Base-by-base conservation (phyloP, 129 eudicot genomes). In the Escallonia rubra region DNA sequence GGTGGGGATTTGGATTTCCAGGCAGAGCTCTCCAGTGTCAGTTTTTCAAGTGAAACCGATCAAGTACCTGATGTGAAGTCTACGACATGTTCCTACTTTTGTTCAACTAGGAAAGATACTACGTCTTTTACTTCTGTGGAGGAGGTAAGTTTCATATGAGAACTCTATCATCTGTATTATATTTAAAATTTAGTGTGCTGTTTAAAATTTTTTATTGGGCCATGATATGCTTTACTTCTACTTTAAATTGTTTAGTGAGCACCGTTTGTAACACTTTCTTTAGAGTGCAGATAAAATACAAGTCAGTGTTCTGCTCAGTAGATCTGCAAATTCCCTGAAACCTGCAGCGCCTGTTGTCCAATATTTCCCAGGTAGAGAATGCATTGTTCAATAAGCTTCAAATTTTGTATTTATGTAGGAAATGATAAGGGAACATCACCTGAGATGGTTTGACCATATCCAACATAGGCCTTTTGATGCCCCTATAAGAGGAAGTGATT, bases 221-320 rank as follows among this genome's bases (percentile, higher is more conserved):
- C 49, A 68, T 11, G 49, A 13, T 41, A 53, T 54, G 10, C 53
- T 56, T 7, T 8, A 48, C 55, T 76, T 64, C 44, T 41, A 43
- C 8, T 48, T 14, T 60, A 48, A 15, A 56, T 75, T 23, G 34
- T 15, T 72, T 74, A 60, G 57, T 41, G 60, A 52, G 41, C 68
- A 45, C 53, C 59, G 63, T 41, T 73, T 72, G 73, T 79, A 54
- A 81, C 61, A 63, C 42, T 69, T 72, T 73, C 10, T 70, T 61
- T 87, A 94, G 99, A 80, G 73, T 94, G 95, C 95, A 89, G 96
- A 87, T 90, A 77, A 74, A 76, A 90, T 94, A 80, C 88, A 79
- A 69, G 88, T 85, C 56, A 78, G 71, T 70, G 39, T 87, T 53
- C 71, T 87, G 74, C 74, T 77, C 48, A 78, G 85, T 72, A 81